A percentile compares a stretch with the other conserved stretches of the same genome.
phyloP scores from a whole-genome alignment of 2,329 filamentous ascomycete species.

The Cytospora piceicola region DNA sequence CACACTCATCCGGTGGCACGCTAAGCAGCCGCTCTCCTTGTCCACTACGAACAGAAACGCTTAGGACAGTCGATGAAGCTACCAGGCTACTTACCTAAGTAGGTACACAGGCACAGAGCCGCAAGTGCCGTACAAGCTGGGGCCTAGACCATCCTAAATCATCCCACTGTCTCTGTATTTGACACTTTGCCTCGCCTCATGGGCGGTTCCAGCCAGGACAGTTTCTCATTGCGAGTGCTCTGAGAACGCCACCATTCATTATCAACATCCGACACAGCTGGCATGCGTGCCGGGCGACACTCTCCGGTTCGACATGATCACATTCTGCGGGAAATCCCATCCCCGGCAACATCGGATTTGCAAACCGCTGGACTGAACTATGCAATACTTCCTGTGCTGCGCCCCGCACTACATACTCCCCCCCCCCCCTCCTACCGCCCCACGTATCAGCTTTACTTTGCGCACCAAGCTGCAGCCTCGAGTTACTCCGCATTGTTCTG shows the following conservation, averaged over 20 bases:
- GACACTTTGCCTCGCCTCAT: background rate
- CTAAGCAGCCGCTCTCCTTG: conserved; percentile 11
- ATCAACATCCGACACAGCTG: background rate
- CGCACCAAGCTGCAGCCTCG: background rate
- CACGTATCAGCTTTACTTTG: background rate
- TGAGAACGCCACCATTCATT: background rate
- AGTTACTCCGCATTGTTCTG: conserved; percentile 13
- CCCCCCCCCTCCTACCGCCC: background rate
- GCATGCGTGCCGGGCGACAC: background rate
- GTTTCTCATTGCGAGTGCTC: background rate
- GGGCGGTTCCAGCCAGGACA: background rate
- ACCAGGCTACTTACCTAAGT: too few species aligned
- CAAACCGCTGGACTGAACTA: background rate
- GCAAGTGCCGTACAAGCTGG: background rate
- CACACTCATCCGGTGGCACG: conserved; percentile 9
- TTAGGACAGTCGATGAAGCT: background rate
- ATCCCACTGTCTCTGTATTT: background rate
- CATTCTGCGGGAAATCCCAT: background rate
- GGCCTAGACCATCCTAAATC: conserved; percentile 1
- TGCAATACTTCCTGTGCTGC: background rate
- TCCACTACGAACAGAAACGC: conserved; percentile 1
- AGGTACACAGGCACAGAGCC: background rate
- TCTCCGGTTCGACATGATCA: background rate
- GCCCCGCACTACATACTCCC: background rate
- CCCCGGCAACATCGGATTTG: background rate